Evolutionary conservation across 164 flowering plant species (phyloP).

Genomic region (Cinnamomum micranthum): DNA sequence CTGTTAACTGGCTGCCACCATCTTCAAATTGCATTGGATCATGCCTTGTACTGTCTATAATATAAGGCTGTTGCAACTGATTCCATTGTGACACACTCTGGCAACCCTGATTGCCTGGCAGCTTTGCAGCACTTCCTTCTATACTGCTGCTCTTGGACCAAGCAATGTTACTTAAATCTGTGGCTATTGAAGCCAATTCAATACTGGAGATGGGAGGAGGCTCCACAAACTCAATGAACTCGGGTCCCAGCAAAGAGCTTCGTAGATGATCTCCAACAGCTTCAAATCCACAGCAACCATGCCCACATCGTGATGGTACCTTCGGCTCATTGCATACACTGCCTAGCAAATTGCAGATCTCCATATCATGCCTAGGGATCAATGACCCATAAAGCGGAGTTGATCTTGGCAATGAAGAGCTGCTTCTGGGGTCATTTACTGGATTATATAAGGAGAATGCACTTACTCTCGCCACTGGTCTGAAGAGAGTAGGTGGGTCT

Average conservation of each 20-base stretch:
- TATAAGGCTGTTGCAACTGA: conserved; percentile 14
- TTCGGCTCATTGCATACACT: conserved; percentile 38
- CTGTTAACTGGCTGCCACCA: conserved; percentile 28
- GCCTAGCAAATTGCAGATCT: conserved; percentile 42
- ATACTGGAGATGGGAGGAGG: conserved; percentile 57
- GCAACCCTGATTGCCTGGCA: conserved; percentile 16
- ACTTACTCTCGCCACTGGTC: conserved; percentile 71
- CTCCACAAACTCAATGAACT: conserved; percentile 67
- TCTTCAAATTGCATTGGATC: conserved; percentile 30
- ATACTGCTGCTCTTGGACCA: conserved; percentile 75
- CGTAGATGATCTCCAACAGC: conserved; percentile 1
- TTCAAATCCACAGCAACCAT: conserved; percentile 56
- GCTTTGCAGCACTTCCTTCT: conserved; percentile 14
- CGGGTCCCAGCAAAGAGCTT: conserved; percentile 70
- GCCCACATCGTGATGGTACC: conserved; percentile 65
- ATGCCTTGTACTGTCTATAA: conserved; percentile 20
- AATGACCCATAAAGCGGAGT: conserved; percentile 35
- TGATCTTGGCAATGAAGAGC: conserved; percentile 18
- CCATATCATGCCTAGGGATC: conserved; percentile 39
- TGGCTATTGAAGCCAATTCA: conserved; percentile 60
- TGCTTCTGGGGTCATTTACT: conserved; percentile 24
- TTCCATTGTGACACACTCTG: conserved; percentile 18
- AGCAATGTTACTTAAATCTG: conserved; percentile 65
- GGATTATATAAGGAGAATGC: conserved; percentile 58
- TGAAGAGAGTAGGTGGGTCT: conserved; percentile 45